These are phyloP conservation scores for Aristolochia fimbriata DNA, from an alignment of 164 flowering plant genomes.

Conservation along the genomic window DNA sequence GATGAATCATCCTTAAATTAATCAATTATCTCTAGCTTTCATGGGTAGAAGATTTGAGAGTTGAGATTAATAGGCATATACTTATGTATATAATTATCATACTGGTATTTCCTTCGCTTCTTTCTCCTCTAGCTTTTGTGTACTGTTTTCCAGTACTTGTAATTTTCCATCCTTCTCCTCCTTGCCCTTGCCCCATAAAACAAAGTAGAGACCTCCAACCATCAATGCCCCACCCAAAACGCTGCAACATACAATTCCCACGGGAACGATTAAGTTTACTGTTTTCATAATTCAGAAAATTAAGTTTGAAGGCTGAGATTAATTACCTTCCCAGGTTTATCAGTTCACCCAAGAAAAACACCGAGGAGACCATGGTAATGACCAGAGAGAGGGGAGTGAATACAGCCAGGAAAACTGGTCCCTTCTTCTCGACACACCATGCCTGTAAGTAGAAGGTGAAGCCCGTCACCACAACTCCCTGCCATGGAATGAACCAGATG, in stretches of 20 bases:
- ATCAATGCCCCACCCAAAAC: constrained; percentile 12
- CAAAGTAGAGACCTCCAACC: constrained; percentile 15
- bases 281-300: neutral
- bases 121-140: too few relatives aligned
- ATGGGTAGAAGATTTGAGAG: too few relatives aligned
- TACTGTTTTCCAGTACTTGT: too few relatives aligned
- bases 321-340: constrained; percentile 60
- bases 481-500: constrained; percentile 4
- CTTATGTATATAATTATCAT: too few relatives aligned
- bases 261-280: neutral
- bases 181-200: constrained; percentile 12
- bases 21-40: too few relatives aligned
- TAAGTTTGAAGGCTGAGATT: neutral
- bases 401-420: constrained; percentile 69
- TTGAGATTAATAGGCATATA: too few relatives aligned
- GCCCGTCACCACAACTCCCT: constrained; percentile 70
- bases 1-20: too few relatives aligned
- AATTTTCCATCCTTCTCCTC: neutral
- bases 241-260: constrained; percentile 5
- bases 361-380: constrained; percentile 42
- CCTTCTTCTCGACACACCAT: constrained; percentile 73
- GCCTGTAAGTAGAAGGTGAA: constrained; percentile 57
- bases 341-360: constrained; percentile 43
- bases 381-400: constrained; percentile 46
- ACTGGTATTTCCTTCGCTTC: too few relatives aligned